Evolutionary conservation across 345 rosid species (phyloP), one percentile per base, ranked within the genome.

Genomic region (Balakata baccata): DNA sequence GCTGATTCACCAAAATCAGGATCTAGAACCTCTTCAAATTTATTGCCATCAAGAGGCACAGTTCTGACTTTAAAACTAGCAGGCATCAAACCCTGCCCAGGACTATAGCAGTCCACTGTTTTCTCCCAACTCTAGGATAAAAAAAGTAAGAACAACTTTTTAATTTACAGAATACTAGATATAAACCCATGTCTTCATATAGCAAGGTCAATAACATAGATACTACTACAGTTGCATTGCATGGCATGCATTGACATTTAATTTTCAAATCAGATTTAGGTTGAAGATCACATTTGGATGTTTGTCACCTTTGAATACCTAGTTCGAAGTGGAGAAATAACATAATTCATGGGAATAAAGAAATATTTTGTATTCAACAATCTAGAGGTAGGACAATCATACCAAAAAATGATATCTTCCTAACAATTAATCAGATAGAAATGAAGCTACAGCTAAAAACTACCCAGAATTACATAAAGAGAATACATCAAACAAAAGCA

Each of bases 1-100:
- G 82, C 82, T 50, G 79, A 75, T 79, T 79, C 82, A 20, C 82
- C 82, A 51, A 79, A 79, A 67, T 79, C 82, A 1, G 82, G 82
- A 71, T 79, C 82, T 6, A 79, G 41, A 66, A 79, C 79, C 17
- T 79, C 82, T 71, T 79, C 82, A 66, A 18, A 20, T 45, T 75
- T 75, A 67, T 66, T 59, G 16, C 54, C 82, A 65, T 79, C 82
- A 41, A 79, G 73, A 61, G 82, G 69, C 66, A 79, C 82, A 8
- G 73, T 51, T 64, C 79, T 79, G 66, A 79, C 82, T 71, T 79
- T 79, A 49, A 79, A 79, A 66, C 82, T 79, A 52, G 82, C 82
- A 60, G 82, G 82, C 82, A 79, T 75, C 66, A 79, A 63, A 3
- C 82, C 82, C 22, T 79, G 82, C 17, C 82, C 82, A 1, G 79